Base-by-base conservation (phyloP, 441 rosid species). In the Syzygium syzygioides region DNA sequence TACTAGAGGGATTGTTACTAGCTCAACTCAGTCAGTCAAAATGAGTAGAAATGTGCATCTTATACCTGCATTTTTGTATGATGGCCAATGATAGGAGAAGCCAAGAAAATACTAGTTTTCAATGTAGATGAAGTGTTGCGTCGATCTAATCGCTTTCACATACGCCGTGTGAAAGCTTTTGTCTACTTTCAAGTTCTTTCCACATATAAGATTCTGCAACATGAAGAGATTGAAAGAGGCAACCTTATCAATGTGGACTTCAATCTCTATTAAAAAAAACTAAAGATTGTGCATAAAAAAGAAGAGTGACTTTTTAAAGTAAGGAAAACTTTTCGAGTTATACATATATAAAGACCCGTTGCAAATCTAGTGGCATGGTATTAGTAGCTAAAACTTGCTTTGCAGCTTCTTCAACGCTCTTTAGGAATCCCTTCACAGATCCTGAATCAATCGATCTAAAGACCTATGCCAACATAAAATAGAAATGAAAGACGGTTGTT, bases 71-170 rank as follows among this genome's bases (percentile, higher is more conserved):
- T 92, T 93, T 92, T 92, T 96, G 93, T 95, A 93, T 14, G 97
- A 94, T 87, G 96, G 94, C 99, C 97, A 95, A 83, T 85, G 64
- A 89, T 90, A 95, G 20, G 99, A 94, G 87, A 97, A 95, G 71
- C 97, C 97, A 45, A 94, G 89, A 87, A 96, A 95, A 85, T 96
- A 94, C 56, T 96, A 97, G 85, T 96, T 96, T 93, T 96, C 98
- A 18, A 95, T 94, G 91, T 96, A 95, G 55, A 96, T 93, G 88
- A 95, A 95, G 87, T 94, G 96, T 85, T 95, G 97, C 0, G 96
- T 95, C 83, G 96, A 94, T 93, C 98, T 93, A 66, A 95, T 96
- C 66, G 96, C 96, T 86, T 93, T 93, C 64, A 96, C 92, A 50
- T 94, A 94, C 7, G 97, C 96, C 7, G 94, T 91, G 88, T 95